Evolutionary conservation across 2,329 filamentous ascomycete genomes (phyloP), one percentile per base, ranked within the genome.

Genomic region (Lecanicillium sp.): DNA sequence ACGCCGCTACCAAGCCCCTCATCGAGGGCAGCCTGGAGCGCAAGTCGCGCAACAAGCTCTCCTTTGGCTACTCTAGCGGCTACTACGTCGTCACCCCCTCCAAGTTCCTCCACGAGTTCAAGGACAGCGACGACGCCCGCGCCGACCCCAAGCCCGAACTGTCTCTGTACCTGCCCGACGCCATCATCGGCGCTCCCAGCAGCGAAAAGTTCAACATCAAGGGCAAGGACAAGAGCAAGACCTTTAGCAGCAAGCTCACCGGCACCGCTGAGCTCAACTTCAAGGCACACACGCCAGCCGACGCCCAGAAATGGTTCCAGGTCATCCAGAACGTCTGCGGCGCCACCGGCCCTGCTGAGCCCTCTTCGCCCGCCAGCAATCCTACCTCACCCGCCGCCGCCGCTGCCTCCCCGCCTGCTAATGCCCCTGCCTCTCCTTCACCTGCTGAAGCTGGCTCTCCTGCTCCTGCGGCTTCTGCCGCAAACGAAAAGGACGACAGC

Each of bases 61-160:
- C 74, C 15, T 78, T 83, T 63, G 83, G 83, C 42, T 92, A 85
- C 62, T 80, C 78, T 46, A 77, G 84, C 0, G 78, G 76, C 40
- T 95, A 94, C 70, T 98, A 95, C 56, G 90, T 92, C 41, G 78
- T 96, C 34, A 94, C 88, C 0, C 84, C 87, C 0, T 76, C 85
- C 41, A 87, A 85, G 54, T 98, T 83, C 64, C 66, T 98, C 42
- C 92, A 98, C 65, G 89, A 95, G 62, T 98, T 94, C 72, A 94
- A 94, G 65, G 88, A 94, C 54, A 83, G 85, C 56, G 90, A 96
- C 53, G 74, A 79, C 53, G 49, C 72, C 37, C 70, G 72, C 34
- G 64, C 77, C 51, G 86, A 94, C 45, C 86, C 87, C 9, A 71
- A 75, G 41, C 90, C 92, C 0, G 90, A 98, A 58, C 69, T 92